Evolutionary conservation across 164 flowering plant species (phyloP), one percentile per base, ranked within the genome.

Genomic region (Akebia trifoliata): DNA sequence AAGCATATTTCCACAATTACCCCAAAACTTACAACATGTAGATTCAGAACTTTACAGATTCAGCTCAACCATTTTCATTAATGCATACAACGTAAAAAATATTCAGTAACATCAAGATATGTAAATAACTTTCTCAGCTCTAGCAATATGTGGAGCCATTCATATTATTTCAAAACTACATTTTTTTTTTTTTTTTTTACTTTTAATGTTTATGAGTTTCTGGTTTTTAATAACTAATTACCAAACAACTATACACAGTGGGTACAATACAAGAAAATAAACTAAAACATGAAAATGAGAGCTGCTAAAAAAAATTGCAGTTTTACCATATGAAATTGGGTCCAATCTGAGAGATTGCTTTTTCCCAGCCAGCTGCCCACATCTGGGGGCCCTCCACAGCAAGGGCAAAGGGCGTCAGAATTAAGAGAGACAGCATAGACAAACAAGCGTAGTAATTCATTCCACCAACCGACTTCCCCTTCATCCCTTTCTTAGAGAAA

Each of bases 331-430:
- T 51, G 48, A 86, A 75, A 35, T 84, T 49, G 48, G 90, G 94
- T 40, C 94, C 94, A 61, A 86, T 86, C 46, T 86, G 74, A 52
- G 87, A 34, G 35, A 84, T 9, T 6, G 94, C 90, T 0, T 46
- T 77, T 63, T 82, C 63, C 84, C 85, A 80, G 30, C 94, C 94
- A 65, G 81, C 86, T 39, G 81, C 82, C 94, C 94, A 86, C 78
- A 86, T 59, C 62, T 77, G 75, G 39, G 94, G 94, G 6, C 94
- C 94, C 78, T 86, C 94, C 65, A 84, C 83, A 54, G 90, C 94
- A 65, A 86, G 57, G 9, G 94, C 87, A 38, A 86, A 84, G 3
- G 94, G 94, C 3, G 86, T 82, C 40, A 86, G 94, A 67, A 84
- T 82, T 56, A 76, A 17, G 0, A 81, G 78, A 61, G 86, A 79